Evolutionary conservation across 2,329 filamentous ascomycete genomes (phyloP), one percentile per base, ranked within the genome.

Genomic region (Pyrenochaeta sp.): DNA sequence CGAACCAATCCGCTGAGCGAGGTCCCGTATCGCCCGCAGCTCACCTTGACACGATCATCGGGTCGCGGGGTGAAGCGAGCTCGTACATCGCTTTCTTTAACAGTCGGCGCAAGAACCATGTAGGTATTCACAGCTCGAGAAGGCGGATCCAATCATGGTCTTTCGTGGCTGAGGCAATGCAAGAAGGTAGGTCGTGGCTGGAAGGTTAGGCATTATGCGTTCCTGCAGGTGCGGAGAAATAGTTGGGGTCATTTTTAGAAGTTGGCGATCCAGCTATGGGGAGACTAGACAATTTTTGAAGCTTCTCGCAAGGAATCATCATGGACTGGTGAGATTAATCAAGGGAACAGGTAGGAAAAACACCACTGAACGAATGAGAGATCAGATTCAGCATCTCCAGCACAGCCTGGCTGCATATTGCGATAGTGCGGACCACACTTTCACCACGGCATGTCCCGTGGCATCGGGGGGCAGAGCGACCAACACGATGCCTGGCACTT

Each of bases 21-120:
- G 14, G 39, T 29, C 39, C 39, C 39, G 21, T 41, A 41, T 41
- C 39, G 39, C 20, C 39, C 20, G 2, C 31, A 15, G 17, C 45
- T 48, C 20, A 49, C 18, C 12, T 23, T 31, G 3, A 17, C 27
- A 18, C 39, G 12, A 31, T 29, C 36, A 23, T 47, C 27, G 43
- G 31, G 15, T 20, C 9, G 30, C 37, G 50, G 23, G 18, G 20
- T 18, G 45, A 51, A 40, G 44, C 43, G 48, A 51, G 23, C 37
- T 54, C 47, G 45, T 45, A 54, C 36, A 30, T 58, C 48, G 51
- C 51, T 32, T 58, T 58, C 21, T 37, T 42, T 48, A 41, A 43
- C 46, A 29, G n/a, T 31, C 30, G 23, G 11, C 36, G 44, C 32
- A 21, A 30, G 39, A 45, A 45, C 39, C 21, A 33, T 31, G 20